Conservation (phyloP, 345 rosid genomes). For the Eucalyptus microcorys region DNA sequence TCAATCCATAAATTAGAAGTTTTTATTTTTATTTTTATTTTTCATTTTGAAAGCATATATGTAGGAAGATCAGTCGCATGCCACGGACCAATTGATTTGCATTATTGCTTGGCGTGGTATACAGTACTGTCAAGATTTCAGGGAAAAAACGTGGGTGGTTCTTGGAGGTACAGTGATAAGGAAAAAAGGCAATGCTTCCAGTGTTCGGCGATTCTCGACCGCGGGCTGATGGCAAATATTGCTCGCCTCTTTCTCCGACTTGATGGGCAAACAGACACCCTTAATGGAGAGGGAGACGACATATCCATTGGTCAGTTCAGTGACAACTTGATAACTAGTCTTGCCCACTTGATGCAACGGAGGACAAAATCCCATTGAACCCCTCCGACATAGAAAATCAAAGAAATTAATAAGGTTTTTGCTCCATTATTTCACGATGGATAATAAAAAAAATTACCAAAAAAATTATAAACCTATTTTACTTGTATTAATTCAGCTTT, state of each 20-base stretch:
- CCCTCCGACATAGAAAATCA: background rate
- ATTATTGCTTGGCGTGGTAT: background rate
- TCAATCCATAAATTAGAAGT: background rate
- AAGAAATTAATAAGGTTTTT: background rate
- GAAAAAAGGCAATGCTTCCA: background rate
- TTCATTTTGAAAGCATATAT: background rate
- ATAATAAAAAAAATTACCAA: background rate
- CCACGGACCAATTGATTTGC: background rate
- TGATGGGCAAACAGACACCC: background rate
- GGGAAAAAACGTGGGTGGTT: background rate
- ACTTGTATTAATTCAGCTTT: too few relatives aligned
- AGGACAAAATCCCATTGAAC: background rate
- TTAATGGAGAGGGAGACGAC: background rate
- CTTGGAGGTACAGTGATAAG: background rate
- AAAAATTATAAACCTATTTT: too few relatives aligned
- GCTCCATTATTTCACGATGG: background rate
- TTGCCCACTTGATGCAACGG: background rate
- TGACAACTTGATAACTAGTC: background rate
- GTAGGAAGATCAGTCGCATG: background rate
- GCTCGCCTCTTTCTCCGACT: background rate
- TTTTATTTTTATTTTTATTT: background rate
- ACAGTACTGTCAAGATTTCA: background rate
- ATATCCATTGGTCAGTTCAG: background rate
- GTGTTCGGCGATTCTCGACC: background rate
- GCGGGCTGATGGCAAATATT: background rate